These are phyloP conservation scores for Exophiala alcalophila DNA, from an alignment of 2,329 filamentous ascomycete species.

Conservation along the genomic window DNA sequence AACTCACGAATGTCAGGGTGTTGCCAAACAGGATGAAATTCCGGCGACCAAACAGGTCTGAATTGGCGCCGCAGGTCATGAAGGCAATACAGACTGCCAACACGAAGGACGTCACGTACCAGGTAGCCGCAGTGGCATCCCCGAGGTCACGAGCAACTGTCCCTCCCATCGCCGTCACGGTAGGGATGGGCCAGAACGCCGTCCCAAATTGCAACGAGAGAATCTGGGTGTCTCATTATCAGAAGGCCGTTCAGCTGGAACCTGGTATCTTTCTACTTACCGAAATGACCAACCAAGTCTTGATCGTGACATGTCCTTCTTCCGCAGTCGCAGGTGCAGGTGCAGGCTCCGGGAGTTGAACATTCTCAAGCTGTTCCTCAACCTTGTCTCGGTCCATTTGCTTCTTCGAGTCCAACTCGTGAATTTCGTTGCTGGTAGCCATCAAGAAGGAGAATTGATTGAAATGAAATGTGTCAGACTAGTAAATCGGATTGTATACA, in stretches of 20 bases:
- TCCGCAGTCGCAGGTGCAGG: neutral
- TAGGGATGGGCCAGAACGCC: constrained; percentile 13
- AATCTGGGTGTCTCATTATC: constrained; percentile 4
- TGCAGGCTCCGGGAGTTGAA: neutral
- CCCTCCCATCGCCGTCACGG: constrained; percentile 3
- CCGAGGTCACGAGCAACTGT: constrained; percentile 9
- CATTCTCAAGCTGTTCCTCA: constrained; percentile 3
- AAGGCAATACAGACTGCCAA: constrained; percentile 4
- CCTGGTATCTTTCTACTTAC: neutral
- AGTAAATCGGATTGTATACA: too few relatives aligned
- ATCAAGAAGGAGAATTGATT: neutral
- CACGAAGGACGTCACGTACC: constrained; percentile 4
- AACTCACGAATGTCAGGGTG: constrained; percentile 35
- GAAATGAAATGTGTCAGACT: too few relatives aligned
- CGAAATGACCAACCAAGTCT: constrained; percentile 8
- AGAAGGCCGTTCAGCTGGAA: neutral
- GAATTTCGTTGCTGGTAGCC: neutral
- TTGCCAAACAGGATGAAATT: constrained; percentile 48
- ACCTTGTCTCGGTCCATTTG: neutral
- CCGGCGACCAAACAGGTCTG: constrained; percentile 48
- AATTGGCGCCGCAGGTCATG: constrained; percentile 35
- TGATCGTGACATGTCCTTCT: constrained; percentile 4
- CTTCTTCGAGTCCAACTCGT: neutral
- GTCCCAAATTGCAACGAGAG: constrained; percentile 9
- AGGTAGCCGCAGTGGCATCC: constrained; percentile 1